These are phyloP conservation scores for Pichia kluyveri DNA, from an alignment of 805 yeast species.

Conservation along the genomic window DNA sequence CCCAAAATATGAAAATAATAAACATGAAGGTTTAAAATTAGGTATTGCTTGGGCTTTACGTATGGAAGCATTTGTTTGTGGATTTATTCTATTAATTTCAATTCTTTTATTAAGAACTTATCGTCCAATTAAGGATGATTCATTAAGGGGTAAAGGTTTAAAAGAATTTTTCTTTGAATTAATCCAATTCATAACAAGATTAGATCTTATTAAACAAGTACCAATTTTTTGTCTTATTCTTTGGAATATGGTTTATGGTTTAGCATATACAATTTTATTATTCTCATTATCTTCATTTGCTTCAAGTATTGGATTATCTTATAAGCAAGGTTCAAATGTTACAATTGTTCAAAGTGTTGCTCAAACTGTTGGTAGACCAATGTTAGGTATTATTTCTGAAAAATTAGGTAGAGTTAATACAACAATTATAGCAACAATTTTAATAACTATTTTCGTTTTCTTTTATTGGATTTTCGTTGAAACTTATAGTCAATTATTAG, in stretches of 20 bases:
- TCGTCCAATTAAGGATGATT: constrained; percentile 14
- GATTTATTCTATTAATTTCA: constrained; percentile 14
- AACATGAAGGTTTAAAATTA: constrained; percentile 1
- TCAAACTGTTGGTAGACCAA: constrained; percentile 43
- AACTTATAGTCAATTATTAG: constrained; percentile 32
- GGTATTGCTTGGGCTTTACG: constrained; percentile 34
- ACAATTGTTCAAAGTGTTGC: constrained; percentile 39
- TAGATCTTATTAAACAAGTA: constrained; percentile 10
- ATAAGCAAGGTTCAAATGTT: constrained; percentile 36
- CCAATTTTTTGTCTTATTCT: constrained; percentile 20
- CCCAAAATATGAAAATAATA: constrained; percentile 27
- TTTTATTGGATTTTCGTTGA: constrained; percentile 42
- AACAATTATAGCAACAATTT: constrained; percentile 28
- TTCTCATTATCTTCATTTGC: constrained; percentile 43
- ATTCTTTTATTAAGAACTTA: constrained; percentile 17
- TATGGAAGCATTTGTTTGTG: constrained; percentile 29
- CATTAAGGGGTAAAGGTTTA: constrained; percentile 11
- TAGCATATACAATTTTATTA: constrained; percentile 29
- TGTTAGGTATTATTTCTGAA: constrained; percentile 39
- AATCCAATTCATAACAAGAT: constrained; percentile 8
- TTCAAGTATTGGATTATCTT: constrained; percentile 37
- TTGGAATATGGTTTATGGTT: constrained; percentile 20
- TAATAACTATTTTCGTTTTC: constrained; percentile 31
- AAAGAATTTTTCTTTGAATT: constrained; percentile 15
- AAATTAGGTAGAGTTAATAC: constrained; percentile 38